Percentiles rank a stretch among this genome's conserved stretches.
phyloP scores from a whole-genome alignment of 495 filamentous ascomycete species.

The Penicillium verhagenii region DNA sequence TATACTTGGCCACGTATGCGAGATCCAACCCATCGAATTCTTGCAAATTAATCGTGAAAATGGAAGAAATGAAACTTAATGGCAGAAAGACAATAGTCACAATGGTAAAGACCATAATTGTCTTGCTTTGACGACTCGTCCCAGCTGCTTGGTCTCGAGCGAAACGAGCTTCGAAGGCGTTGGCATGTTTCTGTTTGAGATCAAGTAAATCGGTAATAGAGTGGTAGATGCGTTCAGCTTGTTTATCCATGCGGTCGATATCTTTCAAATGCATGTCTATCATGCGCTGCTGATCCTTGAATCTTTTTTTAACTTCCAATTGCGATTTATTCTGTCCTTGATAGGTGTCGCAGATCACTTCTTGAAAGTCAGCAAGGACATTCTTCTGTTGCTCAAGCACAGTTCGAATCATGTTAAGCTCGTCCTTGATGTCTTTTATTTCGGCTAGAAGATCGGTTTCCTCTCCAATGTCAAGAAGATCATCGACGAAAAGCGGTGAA shows the following conservation, averaged over 20 bases:
- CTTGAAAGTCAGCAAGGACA: slow-evolving; percentile 55
- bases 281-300: slow-evolving; percentile 58
- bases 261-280: slow-evolving; percentile 64
- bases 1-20: slow-evolving; percentile 59
- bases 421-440: slow-evolving; percentile 70
- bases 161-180: slow-evolving; percentile 68
- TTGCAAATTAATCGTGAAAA: slow-evolving; percentile 64
- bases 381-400: slow-evolving; percentile 59
- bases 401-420: slow-evolving; percentile 68
- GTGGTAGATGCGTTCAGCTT: slow-evolving; percentile 62
- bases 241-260: slow-evolving; percentile 65
- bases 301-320: slow-evolving; percentile 55
- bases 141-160: slow-evolving; percentile 64
- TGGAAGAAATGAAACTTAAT: slow-evolving; percentile 63
- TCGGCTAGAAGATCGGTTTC: slow-evolving; percentile 66
- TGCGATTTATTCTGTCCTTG: slow-evolving; percentile 43
- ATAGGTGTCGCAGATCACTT: slow-evolving; percentile 53
- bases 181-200: slow-evolving; percentile 67
- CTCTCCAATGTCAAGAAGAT: slow-evolving; percentile 63
- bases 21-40: slow-evolving; percentile 54
- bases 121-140: slow-evolving; percentile 66
- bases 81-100: slow-evolving; percentile 70
- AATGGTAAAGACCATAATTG: slow-evolving; percentile 74
- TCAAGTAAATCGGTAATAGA: slow-evolving; percentile 62
- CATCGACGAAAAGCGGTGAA: slow-evolving; percentile 58